Evolutionary conservation across 1,139 yeast genomes (phyloP).

Genomic region (Candida anutae): DNA sequence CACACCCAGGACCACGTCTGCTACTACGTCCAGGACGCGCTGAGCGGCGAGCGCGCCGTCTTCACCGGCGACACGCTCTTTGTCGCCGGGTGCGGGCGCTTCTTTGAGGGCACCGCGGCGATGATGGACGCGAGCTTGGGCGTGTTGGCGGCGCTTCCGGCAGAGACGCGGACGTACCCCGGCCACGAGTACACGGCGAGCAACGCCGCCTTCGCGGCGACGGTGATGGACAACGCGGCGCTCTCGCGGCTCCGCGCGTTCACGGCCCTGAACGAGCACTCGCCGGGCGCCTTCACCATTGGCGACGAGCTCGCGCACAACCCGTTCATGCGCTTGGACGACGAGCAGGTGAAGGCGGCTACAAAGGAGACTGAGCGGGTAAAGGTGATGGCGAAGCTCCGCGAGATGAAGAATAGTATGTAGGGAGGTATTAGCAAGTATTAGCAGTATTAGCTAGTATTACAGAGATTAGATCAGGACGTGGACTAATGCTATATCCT

Average conservation of each 20-base stretch:
- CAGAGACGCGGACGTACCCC: constrained; percentile 68
- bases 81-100: constrained; percentile 92
- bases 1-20: constrained; percentile 96
- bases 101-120: constrained; percentile 81
- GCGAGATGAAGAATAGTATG: constrained; percentile 58
- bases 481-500: constrained; percentile 11
- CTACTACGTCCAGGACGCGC: constrained; percentile 60
- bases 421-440: too few species aligned
- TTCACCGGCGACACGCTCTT: constrained; percentile 96
- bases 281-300: constrained; percentile 81
- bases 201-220: constrained; percentile 68
- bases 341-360: constrained; percentile 45
- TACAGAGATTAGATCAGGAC: too few species aligned
- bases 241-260: constrained; percentile 47
- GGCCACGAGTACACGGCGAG: constrained; percentile 94
- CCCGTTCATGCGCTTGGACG: constrained; percentile 78
- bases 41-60: constrained; percentile 60
- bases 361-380: constrained; percentile 32
- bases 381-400: constrained; percentile 56
- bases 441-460: too few species aligned
- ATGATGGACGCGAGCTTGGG: constrained; percentile 75
- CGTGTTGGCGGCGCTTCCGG: constrained; percentile 54
- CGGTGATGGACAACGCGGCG: constrained; percentile 50
- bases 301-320: constrained; percentile 75
- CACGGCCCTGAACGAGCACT: constrained; percentile 49